A percentile compares a stretch with the other conserved stretches of the same genome.
These are phyloP conservation scores for Cladophialophora chaetospira DNA, from an alignment of 2,329 filamentous ascomycete species.

Conservation along the genomic window DNA sequence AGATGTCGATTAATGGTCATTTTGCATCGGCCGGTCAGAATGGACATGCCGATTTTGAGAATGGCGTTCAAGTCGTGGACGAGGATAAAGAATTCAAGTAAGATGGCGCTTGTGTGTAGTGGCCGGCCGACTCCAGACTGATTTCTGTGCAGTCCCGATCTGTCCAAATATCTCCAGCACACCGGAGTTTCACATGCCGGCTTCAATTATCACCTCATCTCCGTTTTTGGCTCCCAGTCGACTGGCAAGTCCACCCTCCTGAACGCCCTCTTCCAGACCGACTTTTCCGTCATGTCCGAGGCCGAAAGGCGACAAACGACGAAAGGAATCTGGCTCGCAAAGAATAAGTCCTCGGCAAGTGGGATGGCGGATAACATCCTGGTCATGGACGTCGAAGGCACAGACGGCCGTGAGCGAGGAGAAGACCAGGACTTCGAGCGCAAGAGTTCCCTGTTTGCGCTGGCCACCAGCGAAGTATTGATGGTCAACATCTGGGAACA, in stretches of 20 bases:
- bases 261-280: conserved; percentile 91
- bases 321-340: conserved; percentile 99
- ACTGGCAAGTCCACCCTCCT: conserved; percentile 97
- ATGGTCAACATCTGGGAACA: conserved; percentile 99
- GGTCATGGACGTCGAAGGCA: conserved; percentile 99
- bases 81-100: conserved; percentile 98
- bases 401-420: conserved; percentile 90
- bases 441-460: conserved; percentile 94
- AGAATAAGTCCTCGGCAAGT: conserved; percentile 68
- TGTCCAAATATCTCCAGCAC: conserved; percentile 78
- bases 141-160: conserved; percentile 60
- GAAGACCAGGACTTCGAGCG: conserved; percentile 99
- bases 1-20: conserved; percentile 50
- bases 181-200: conserved; percentile 82
- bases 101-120: conserved; percentile 48
- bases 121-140: conserved; percentile 3
- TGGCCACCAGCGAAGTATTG: conserved; percentile 95
- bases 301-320: conserved; percentile 91
- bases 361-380: conserved; percentile 95
- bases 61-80: conserved; percentile 96
- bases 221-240: conserved; percentile 97
- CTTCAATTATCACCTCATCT: conserved; percentile 99
- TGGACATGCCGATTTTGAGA: conserved; percentile 63
- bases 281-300: conserved; percentile 98
- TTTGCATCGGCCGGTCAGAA: conserved; percentile 47